Evolutionary conservation across 345 rosid species (phyloP).

Genomic region (Hirschfeldia incana): DNA sequence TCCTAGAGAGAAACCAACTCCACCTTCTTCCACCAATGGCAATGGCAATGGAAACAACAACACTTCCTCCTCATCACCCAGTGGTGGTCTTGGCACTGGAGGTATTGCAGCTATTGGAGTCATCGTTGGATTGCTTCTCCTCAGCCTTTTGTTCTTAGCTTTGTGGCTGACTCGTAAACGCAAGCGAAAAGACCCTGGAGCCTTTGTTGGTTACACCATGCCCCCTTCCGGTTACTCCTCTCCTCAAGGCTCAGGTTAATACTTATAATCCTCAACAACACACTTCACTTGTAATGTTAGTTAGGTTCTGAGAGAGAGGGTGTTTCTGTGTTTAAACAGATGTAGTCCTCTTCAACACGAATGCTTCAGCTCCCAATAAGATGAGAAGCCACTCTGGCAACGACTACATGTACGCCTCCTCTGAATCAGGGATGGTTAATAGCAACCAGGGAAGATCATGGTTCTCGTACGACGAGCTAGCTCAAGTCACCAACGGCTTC

Average conservation of each 20-base stretch:
- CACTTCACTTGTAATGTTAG: no score
- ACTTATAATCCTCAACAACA: no score
- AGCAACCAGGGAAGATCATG: constrained; percentile 68
- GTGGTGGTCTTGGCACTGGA: constrained; percentile 48
- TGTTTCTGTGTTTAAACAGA: constrained; percentile 44
- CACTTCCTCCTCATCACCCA: constrained; percentile 35
- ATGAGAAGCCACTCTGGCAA: constrained; percentile 54
- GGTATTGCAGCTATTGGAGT: constrained; percentile 65
- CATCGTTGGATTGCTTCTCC: constrained; percentile 59
- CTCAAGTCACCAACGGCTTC: constrained; percentile 73
- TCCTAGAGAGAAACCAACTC: constrained; percentile 79
- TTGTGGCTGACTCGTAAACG: constrained; percentile 66
- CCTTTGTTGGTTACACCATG: constrained; percentile 49
- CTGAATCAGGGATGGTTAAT: constrained; percentile 63
- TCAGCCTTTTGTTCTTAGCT: constrained; percentile 69
- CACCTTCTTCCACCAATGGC: constrained; percentile 34
- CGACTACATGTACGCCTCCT: constrained; percentile 57
- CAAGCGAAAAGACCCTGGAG: constrained; percentile 48
- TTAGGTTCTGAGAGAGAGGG: no score
- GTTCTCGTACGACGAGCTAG: constrained; percentile 86
- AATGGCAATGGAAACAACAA: constrained; percentile 32
- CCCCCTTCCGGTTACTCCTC: constrained; percentile 83
- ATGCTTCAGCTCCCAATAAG: constrained; percentile 50
- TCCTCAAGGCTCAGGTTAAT: constrained; percentile 79
- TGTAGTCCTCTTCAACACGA: constrained; percentile 57